Percentiles rank a stretch among this genome's conserved stretches.
phyloP scores from a whole-genome alignment of 352 stramenopile genomes.

The Globisporangium alternatum region DNA sequence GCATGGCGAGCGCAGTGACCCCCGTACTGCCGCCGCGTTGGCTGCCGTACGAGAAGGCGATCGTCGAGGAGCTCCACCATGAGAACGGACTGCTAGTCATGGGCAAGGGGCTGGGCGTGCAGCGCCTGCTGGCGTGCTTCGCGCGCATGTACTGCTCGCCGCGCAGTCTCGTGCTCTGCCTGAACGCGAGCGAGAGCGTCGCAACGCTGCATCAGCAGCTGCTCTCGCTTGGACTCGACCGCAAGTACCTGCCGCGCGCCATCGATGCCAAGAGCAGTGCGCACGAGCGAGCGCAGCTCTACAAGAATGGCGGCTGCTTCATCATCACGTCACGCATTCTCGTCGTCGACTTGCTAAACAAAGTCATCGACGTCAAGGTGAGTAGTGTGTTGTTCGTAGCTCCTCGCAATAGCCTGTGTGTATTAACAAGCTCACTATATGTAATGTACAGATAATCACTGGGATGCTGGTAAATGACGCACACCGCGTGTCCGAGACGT shows the following conservation, averaged over 20 bases:
- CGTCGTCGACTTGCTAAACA: constrained; percentile 96
- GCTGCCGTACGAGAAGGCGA: constrained; percentile 71
- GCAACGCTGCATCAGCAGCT: constrained; percentile 73
- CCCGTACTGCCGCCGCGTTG: constrained; percentile 37
- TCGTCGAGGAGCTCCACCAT: constrained; percentile 65
- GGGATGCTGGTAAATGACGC: constrained; percentile 93
- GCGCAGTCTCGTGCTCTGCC: constrained; percentile 86
- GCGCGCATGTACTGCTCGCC: constrained; percentile 87
- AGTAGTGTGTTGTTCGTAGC: neutral
- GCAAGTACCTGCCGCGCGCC: constrained; percentile 69
- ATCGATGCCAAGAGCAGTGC: constrained; percentile 75
- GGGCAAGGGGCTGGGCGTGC: constrained; percentile 88
- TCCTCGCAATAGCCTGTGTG: neutral
- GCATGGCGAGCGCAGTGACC: neutral
- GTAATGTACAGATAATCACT: constrained; percentile 62
- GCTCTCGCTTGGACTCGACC: constrained; percentile 85
- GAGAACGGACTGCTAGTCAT: constrained; percentile 93
- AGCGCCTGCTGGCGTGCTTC: constrained; percentile 87
- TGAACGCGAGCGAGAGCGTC: constrained; percentile 91
- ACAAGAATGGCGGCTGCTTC: constrained; percentile 91
- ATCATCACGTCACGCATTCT: constrained; percentile 96
- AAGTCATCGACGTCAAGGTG: constrained; percentile 52
- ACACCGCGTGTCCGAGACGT: constrained; percentile 92
- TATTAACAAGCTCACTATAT: constrained; percentile 6
- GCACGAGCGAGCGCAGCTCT: constrained; percentile 82